Conservation (phyloP, 176 grass and related monocot genomes). For the Oryza officinalis region DNA sequence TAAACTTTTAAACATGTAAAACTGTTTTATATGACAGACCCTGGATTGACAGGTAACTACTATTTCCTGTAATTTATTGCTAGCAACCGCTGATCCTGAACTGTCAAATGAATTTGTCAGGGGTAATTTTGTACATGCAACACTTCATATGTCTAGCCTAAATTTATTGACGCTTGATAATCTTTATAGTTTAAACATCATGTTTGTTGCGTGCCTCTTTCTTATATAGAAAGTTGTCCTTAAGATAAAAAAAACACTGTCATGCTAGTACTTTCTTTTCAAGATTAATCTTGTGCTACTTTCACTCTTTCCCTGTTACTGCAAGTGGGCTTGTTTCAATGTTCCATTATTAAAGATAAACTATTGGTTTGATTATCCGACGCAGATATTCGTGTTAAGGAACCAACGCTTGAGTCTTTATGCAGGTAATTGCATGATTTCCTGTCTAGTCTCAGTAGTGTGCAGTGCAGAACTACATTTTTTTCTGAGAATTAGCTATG, state of each 20-base stretch:
- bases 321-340: background rate
- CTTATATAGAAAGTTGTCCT: background rate
- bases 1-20: background rate
- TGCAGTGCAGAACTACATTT: background rate
- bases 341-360: background rate
- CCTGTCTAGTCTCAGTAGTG: background rate
- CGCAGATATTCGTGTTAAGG: constrained; percentile 94
- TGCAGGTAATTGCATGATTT: constrained; percentile 55
- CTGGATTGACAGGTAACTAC: background rate
- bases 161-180: background rate
- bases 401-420: constrained; percentile 88
- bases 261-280: constrained; percentile 5
- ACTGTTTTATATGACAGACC: background rate
- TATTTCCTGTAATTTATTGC: constrained; percentile 13
- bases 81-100: background rate
- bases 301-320: background rate
- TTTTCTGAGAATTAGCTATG: background rate
- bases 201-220: background rate
- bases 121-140: background rate
- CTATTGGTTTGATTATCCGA: constrained; percentile 9
- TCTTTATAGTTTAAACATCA: background rate
- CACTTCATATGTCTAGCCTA: background rate
- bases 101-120: background rate
- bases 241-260: background rate
- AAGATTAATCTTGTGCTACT: constrained; percentile 16